Evolutionary conservation across 192 early-diverging fungal species (phyloP).

Genomic region (Jimgerdemannia lactiflua): DNA sequence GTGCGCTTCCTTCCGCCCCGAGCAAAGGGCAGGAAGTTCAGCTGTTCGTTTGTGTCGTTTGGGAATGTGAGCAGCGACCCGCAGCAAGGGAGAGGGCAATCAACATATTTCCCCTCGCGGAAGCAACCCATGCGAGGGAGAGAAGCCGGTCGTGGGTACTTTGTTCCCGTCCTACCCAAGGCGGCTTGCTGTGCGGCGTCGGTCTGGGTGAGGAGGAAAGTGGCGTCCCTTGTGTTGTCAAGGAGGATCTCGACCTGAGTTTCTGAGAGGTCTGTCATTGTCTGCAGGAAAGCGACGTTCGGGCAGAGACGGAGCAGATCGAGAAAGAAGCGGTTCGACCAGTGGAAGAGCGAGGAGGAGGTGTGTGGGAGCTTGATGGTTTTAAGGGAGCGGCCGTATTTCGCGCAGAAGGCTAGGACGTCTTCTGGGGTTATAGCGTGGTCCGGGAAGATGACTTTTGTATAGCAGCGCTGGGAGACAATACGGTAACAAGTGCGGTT

Average conservation of each 20-base stretch:
- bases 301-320: slow-evolving; percentile 16
- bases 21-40: slow-evolving; percentile 16
- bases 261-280: not conserved
- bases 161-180: slow-evolving; percentile 14
- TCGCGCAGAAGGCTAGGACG: slow-evolving; percentile 18
- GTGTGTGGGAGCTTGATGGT: slow-evolving; percentile 20
- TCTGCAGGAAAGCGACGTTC: slow-evolving; percentile 15
- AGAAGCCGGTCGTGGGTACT: slow-evolving; percentile 3
- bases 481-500: slow-evolving; percentile 12
- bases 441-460: slow-evolving; percentile 21
- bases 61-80: slow-evolving; percentile 9
- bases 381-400: slow-evolving; percentile 10
- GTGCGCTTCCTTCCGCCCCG: slow-evolving; percentile 11
- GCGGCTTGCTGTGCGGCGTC: no score
- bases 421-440: slow-evolving; percentile 1
- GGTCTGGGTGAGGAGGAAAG: not conserved
- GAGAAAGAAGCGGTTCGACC: slow-evolving; percentile 8
- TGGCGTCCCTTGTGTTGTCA: not conserved
- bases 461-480: slow-evolving; percentile 13
- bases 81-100: not conserved
- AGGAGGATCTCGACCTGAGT: not conserved
- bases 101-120: slow-evolving; percentile 2
- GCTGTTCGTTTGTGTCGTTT: not conserved
- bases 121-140: slow-evolving; percentile 8
- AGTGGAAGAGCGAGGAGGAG: not conserved